Evolutionary conservation across 192 early-diverging fungal species (phyloP).

Genomic region (Powellomyces hirtus): DNA sequence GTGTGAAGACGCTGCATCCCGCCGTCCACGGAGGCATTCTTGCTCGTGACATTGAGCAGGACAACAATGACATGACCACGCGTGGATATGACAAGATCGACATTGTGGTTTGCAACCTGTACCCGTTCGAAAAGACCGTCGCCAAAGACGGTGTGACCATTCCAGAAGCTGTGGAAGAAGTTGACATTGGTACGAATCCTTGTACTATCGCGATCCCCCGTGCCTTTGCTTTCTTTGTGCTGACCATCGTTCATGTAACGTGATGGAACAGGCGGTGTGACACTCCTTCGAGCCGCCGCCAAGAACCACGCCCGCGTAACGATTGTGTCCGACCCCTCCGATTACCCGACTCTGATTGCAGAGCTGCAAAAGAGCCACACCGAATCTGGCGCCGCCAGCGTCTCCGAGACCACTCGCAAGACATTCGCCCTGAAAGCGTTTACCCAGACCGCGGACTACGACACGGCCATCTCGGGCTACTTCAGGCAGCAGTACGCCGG

Average conservation of each 20-base stretch:
- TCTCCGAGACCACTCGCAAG: slow-evolving; percentile 73
- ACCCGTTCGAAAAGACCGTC: slow-evolving; percentile 95
- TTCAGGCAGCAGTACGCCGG: slow-evolving; percentile 90
- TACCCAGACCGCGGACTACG: slow-evolving; percentile 93
- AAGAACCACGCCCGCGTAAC: slow-evolving; percentile 98
- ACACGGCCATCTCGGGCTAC: slow-evolving; percentile 90
- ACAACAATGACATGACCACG: slow-evolving; percentile 81
- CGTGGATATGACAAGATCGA: slow-evolving; percentile 92
- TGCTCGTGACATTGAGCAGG: slow-evolving; percentile 79
- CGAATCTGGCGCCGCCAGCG: slow-evolving; percentile 45
- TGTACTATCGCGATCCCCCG: neutral
- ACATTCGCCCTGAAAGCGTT: slow-evolving; percentile 92
- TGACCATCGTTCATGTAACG: neutral
- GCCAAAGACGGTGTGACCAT: slow-evolving; percentile 86
- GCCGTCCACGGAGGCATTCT: slow-evolving; percentile 97
- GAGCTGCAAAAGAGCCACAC: slow-evolving; percentile 60
- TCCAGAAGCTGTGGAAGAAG: slow-evolving; percentile 93
- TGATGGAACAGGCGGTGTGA: slow-evolving; percentile 76
- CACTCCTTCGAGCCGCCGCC: slow-evolving; percentile 94
- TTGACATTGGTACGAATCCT: slow-evolving; percentile 82
- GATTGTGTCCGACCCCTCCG: slow-evolving; percentile 88
- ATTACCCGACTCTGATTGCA: slow-evolving; percentile 77
- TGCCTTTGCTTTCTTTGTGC: neutral
- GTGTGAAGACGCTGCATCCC: slow-evolving; percentile 98
- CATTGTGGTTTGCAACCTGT: slow-evolving; percentile 96